Conservation (phyloP, 2,329 filamentous ascomycete genomes). For the Metarhizium robertsii region DNA sequence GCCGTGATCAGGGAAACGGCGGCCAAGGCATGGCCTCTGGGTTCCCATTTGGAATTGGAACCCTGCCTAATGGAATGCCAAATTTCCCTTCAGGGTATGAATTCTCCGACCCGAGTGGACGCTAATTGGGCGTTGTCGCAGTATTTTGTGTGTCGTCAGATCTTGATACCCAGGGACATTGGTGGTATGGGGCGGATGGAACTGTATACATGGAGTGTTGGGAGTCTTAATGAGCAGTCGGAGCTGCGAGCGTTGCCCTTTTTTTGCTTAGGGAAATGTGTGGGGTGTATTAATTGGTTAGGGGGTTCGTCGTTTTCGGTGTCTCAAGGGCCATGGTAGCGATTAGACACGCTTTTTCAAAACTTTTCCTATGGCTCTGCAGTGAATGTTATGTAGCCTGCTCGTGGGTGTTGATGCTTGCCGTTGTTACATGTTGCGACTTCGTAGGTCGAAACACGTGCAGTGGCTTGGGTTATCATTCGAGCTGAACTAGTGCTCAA, state of each 20-base stretch:
- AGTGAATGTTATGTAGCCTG: too few relatives aligned
- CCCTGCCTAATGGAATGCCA: conserved; percentile 32
- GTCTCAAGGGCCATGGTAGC: too few relatives aligned
- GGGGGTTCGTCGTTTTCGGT: not conserved
- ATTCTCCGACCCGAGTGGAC: conserved; percentile 25
- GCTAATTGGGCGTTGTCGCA: conserved; percentile 6
- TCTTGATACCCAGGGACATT: not conserved
- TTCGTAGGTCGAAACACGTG: too few relatives aligned
- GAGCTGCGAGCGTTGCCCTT: not conserved
- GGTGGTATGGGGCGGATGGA: not conserved
- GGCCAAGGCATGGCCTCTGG: conserved; percentile 14
- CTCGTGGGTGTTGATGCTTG: too few relatives aligned
- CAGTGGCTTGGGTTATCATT: too few relatives aligned
- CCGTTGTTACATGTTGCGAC: too few relatives aligned
- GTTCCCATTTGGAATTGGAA: conserved; percentile 31
- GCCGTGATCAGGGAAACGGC: conserved; percentile 12
- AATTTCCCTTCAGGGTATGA: conserved; percentile 30
- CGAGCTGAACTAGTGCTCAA: too few relatives aligned
- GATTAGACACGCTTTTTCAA: too few relatives aligned
- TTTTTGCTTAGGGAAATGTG: not conserved
- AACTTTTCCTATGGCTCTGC: too few relatives aligned
- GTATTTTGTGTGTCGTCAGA: not conserved
- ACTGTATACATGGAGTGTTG: not conserved
- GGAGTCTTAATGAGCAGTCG: not conserved
- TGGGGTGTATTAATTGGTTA: not conserved